These are phyloP conservation scores for Cystobasidium onofrii DNA, from an alignment of 768 basidiomycete species.

Conservation along the genomic window DNA sequence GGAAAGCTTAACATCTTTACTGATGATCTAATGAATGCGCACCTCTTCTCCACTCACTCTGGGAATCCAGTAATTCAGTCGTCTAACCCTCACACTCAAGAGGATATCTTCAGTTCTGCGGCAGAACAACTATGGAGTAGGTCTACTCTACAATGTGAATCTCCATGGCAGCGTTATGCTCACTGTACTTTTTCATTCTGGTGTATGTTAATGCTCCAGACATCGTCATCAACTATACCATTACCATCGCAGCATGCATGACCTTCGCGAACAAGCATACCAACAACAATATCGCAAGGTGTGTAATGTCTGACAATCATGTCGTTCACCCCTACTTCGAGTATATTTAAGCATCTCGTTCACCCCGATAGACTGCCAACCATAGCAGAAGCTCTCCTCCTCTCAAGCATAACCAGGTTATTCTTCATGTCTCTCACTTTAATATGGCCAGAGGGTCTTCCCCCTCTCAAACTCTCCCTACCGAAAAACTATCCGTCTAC, in stretches of 20 bases:
- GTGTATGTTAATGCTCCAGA: neutral
- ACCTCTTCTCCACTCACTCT: neutral
- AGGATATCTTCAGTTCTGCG: neutral
- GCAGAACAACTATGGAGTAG: neutral
- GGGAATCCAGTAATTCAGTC: neutral
- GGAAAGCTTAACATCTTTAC: no score
- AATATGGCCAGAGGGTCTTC: neutral
- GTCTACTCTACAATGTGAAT: neutral
- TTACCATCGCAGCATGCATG: neutral
- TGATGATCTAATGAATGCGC: neutral
- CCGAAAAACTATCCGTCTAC: no score
- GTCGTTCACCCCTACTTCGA: no score
- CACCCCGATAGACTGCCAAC: neutral
- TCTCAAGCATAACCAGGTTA: neutral
- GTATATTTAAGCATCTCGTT: no score
- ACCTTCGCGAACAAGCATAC: neutral
- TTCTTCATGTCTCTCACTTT: conserved; percentile 19
- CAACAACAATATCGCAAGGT: no score
- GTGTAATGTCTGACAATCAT: no score
- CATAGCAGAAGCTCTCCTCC: conserved; percentile 11
- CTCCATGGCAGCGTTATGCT: no score
- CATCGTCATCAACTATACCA: neutral
- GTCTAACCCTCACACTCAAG: neutral
- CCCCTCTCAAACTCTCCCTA: no score
- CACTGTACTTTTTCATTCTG: neutral